Base-by-base conservation (phyloP, 208 protist species). In the Acanthamoeba royreba region DNA sequence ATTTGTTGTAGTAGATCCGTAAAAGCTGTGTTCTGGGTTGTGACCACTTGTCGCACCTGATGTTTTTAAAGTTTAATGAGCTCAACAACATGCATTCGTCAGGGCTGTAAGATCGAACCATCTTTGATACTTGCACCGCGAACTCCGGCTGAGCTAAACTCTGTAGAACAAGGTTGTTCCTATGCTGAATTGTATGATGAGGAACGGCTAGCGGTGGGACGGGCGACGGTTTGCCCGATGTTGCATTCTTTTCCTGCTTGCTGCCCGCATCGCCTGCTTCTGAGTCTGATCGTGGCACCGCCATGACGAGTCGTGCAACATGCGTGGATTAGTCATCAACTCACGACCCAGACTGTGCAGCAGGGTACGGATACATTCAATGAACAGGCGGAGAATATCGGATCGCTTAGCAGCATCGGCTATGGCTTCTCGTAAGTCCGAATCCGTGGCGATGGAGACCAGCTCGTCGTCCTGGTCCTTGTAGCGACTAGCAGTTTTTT, bases 81-180 rank as follows among this genome's bases (percentile, higher is more conserved):
- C 33, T 38, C 25, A 28, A 7, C 31, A 11, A 31, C 40, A 9
- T 17, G 66, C 11, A 31, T 9, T 45, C 35, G n/a, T n/a, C 38
- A 79, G 66, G 35, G 5, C 9, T 81, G 40, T 38, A 31, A 15
- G 66, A 31, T 8, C 15, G 38, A 25, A 85, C 74, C 74, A 85
- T 85, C 17, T 85, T 85, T 22, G 74, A 85, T 19, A 85, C 42
- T 33, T 85, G 74, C 19, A 85, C 74, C 43, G 74, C 74, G 42
- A 85, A 85, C 74, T 85, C 74, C 43, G 74, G 74, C 42, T 85
- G 74, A 8, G 42, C 15, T 2, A 85, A 28, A n/a, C 42, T 53
- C 74, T 85, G 74, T 15, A 85, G 74, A 45, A 85, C 74, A 25
- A 85, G 74, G 74, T 85, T 85, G 74, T 85, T 85, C 43, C 74